A percentile compares a stretch with the other conserved stretches of the same genome.
phyloP scores from a whole-genome alignment of 306 rosid genomes.

The Vigna trinervia region DNA sequence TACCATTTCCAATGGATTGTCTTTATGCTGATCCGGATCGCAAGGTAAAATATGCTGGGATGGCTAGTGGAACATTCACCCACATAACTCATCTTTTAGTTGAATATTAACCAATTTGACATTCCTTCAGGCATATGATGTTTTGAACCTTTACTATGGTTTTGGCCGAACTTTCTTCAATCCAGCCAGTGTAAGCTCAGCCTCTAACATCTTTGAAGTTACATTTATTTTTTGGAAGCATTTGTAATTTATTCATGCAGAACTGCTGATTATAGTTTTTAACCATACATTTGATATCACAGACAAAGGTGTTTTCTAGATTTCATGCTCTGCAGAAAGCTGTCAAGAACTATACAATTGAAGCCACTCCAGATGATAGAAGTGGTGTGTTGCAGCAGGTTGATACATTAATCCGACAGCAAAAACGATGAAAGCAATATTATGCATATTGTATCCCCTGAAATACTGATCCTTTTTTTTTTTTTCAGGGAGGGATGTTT shows the following conservation, averaged over 20 bases:
- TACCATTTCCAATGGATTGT: conserved; percentile 90
- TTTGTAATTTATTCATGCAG: conserved; percentile 26
- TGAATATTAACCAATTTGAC: conserved; percentile 31
- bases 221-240: not conserved
- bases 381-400: conserved; percentile 87
- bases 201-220: conserved; percentile 25
- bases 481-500: conserved; percentile 84
- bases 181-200: conserved; percentile 79
- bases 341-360: conserved; percentile 71
- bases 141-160: conserved; percentile 73
- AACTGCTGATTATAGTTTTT: not conserved
- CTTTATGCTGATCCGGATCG: conserved; percentile 92
- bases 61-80: conserved; percentile 19
- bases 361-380: conserved; percentile 81
- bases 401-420: conserved; percentile 33
- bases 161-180: conserved; percentile 91
- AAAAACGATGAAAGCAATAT: conserved; percentile 20
- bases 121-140: conserved; percentile 71
- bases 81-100: not conserved
- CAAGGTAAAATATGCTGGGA: conserved; percentile 55
- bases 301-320: conserved; percentile 83
- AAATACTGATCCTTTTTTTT: not conserved
- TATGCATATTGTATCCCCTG: conserved; percentile 11
- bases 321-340: conserved; percentile 68
- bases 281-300: conserved; percentile 32